Conservation (phyloP, 164 flowering plant genomes). For the Malania oleifera region DNA sequence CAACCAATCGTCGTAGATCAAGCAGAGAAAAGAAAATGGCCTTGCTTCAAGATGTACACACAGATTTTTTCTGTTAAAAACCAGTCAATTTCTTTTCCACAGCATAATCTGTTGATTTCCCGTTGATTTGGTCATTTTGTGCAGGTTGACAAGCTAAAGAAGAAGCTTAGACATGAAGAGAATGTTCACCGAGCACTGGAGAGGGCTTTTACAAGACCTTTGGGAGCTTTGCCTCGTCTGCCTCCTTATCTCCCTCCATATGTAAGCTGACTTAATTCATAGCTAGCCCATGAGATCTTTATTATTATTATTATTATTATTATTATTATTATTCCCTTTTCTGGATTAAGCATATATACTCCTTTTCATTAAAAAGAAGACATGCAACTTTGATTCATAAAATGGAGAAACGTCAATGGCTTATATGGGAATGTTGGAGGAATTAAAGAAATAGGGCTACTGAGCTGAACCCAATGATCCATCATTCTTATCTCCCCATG, state of each 20-base stretch:
- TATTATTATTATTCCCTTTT: no score
- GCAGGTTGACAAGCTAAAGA: conserved; percentile 69
- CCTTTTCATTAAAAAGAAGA: no score
- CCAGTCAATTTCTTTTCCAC: background rate
- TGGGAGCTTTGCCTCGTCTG: conserved; percentile 66
- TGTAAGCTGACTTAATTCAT: conserved; percentile 26
- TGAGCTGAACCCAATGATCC: no score
- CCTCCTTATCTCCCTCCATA: conserved; percentile 63
- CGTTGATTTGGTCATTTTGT: conserved; percentile 4
- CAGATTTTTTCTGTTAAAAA: background rate
- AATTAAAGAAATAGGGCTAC: background rate
- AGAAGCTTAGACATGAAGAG: conserved; percentile 69
- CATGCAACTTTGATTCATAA: no score
- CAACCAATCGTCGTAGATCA: conserved; percentile 23
- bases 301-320: no score
- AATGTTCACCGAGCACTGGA: conserved; percentile 65
- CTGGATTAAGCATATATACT: no score
- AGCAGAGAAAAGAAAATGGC: conserved; percentile 49
- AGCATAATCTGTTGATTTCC: background rate
- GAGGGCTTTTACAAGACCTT: conserved; percentile 60
- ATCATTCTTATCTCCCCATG: background rate
- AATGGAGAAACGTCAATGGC: background rate
- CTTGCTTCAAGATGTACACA: conserved; percentile 52
- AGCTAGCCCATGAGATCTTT: no score
- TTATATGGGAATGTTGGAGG: background rate